Conservation (phyloP, 1,284 basidiomycete genomes). For the Wolfiporia cocos region DNA sequence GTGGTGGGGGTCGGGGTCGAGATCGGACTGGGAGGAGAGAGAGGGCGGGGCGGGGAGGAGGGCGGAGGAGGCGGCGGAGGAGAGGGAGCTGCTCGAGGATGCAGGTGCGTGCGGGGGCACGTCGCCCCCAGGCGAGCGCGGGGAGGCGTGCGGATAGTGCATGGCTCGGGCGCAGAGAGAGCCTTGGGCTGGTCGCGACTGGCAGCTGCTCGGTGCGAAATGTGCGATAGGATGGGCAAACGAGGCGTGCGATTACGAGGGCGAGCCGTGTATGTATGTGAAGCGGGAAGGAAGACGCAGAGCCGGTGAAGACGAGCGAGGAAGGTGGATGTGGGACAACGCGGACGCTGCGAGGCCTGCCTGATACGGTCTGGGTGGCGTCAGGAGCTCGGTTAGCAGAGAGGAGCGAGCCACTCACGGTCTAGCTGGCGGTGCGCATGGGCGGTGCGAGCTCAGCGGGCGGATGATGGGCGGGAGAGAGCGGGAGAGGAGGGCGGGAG, state of each 20-base stretch:
- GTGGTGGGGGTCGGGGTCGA: slow-evolving; percentile 34
- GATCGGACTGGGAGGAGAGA: slow-evolving; percentile 34
- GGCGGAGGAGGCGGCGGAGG: slow-evolving; percentile 28
- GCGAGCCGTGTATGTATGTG: background rate
- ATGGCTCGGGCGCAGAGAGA: slow-evolving; percentile 1
- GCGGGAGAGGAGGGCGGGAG: background rate
- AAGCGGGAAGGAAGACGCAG: background rate
- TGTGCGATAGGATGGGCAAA: background rate
- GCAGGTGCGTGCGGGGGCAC: slow-evolving; percentile 29
- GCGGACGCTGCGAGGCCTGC: slow-evolving; percentile 32
- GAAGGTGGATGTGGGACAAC: slow-evolving; percentile 24
- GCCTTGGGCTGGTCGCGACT: background rate
- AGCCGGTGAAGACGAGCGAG: slow-evolving; percentile 12
- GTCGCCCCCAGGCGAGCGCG: slow-evolving; percentile 21
- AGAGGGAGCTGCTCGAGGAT: slow-evolving; percentile 33
- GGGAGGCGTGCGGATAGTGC: slow-evolving; percentile 6
- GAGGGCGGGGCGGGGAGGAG: slow-evolving; percentile 30
- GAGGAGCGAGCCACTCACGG: background rate
- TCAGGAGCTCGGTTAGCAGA: background rate
- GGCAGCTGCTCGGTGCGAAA: background rate
- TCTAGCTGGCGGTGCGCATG: too few species aligned
- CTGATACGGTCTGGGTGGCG: slow-evolving; percentile 19
- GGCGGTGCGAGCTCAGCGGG: too few species aligned
- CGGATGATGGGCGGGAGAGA: background rate
- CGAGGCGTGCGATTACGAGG: background rate